A percentile compares a stretch with the other conserved stretches of the same genome.
phyloP scores from a whole-genome alignment of 2,329 filamentous ascomycete species.

The Trichoderma sp. region DNA sequence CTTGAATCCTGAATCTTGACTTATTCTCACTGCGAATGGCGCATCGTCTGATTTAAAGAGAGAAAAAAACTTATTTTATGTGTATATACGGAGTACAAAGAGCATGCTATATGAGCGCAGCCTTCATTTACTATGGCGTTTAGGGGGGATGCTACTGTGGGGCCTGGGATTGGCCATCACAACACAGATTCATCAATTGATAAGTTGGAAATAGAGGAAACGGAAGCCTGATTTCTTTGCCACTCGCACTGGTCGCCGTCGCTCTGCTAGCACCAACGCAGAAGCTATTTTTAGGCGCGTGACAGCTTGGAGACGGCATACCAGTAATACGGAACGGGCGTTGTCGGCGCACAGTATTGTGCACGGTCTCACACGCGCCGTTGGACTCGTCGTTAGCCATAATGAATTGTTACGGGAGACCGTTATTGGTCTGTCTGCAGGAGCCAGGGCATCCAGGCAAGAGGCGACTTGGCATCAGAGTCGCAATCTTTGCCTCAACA shows the following conservation, averaged over 20 bases:
- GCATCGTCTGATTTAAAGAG: background rate
- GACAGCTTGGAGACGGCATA: background rate
- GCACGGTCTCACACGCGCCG: background rate
- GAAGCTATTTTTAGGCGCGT: slow-evolving; percentile 8
- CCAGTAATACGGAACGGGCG: slow-evolving; percentile 14
- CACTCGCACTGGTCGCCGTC: background rate
- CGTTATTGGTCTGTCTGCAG: background rate
- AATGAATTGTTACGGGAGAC: background rate
- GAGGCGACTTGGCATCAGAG: background rate
- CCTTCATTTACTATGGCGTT: background rate
- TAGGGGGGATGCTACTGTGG: background rate
- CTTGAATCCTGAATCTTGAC: background rate
- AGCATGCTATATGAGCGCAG: slow-evolving; percentile 1
- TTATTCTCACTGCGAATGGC: background rate
- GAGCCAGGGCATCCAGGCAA: background rate
- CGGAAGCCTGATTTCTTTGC: background rate
- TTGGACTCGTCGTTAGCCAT: background rate
- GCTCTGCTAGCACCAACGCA: background rate
- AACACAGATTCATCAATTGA: background rate
- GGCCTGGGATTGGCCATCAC: background rate
- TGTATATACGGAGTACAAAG: background rate
- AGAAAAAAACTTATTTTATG: background rate
- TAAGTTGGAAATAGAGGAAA: background rate
- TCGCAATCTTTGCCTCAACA: background rate
- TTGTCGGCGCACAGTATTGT: background rate